Percentiles rank a stretch among this genome's conserved stretches.
Conservation (phyloP, 177 flowering plant species). For the Vitis hybrid region DNA sequence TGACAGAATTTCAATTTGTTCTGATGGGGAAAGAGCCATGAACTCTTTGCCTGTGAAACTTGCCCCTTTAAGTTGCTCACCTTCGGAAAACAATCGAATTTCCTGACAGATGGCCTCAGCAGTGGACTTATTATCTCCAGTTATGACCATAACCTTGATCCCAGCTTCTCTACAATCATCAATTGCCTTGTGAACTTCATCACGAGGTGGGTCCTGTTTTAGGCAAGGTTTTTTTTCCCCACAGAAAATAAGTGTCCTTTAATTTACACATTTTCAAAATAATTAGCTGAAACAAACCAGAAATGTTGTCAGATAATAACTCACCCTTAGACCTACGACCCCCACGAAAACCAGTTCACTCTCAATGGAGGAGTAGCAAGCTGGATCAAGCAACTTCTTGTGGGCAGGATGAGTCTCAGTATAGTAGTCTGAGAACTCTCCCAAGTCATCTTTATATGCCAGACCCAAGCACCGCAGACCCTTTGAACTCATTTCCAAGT, state of each 20-base stretch:
- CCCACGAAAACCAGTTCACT: conserved; percentile 81
- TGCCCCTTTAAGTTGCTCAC: conserved; percentile 49
- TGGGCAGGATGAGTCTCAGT: conserved; percentile 76
- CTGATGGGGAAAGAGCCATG: conserved; percentile 49
- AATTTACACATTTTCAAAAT: background rate
- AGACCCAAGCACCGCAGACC: conserved; percentile 86
- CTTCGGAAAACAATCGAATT: conserved; percentile 59
- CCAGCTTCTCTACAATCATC: conserved; percentile 87
- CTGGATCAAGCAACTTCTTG: conserved; percentile 79
- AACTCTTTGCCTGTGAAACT: conserved; percentile 90
- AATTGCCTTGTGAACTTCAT: conserved; percentile 76
- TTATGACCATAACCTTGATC: conserved; percentile 86
- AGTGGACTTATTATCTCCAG: conserved; percentile 92
- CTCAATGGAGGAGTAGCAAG: conserved; percentile 67
- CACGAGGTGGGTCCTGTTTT: conserved; percentile 92
- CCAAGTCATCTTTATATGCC: conserved; percentile 87
- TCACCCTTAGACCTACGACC: conserved; percentile 86
- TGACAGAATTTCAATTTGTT: conserved; percentile 55
- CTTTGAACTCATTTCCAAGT: conserved; percentile 79
- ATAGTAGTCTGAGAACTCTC: conserved; percentile 77
- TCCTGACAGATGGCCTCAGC: conserved; percentile 91
- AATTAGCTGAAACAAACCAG: background rate
- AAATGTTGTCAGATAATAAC: conserved; percentile 9
- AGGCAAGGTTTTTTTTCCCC: background rate
- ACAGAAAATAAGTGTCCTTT: background rate